A percentile compares a stretch with the other conserved stretches of the same genome.
These are phyloP conservation scores for Naganishia liquefaciens DNA, from an alignment of 1,284 basidiomycete genomes.

Conservation along the genomic window DNA sequence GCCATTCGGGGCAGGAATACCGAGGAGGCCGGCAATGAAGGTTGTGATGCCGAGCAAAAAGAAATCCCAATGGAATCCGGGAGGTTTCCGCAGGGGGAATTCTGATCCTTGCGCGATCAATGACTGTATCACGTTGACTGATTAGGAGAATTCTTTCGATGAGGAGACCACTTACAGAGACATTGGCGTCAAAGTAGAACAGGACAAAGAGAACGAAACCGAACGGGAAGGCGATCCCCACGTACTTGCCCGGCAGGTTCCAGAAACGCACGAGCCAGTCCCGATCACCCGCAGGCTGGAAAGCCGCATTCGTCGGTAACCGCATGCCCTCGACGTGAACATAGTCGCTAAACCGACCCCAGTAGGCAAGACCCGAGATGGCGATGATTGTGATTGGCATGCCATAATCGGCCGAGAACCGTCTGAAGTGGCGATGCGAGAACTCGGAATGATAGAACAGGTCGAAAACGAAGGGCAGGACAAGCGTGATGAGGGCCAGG, in stretches of 20 bases:
- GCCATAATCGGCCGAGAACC: constrained; percentile 80
- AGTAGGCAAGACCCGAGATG: constrained; percentile 74
- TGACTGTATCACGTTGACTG: constrained; percentile 57
- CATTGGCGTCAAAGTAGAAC: constrained; percentile 57
- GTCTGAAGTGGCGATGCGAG: constrained; percentile 70
- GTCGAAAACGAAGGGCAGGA: constrained; percentile 71
- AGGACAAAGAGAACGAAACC: constrained; percentile 57
- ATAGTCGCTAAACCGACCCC: constrained; percentile 69
- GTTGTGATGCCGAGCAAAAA: constrained; percentile 84
- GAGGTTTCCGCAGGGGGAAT: constrained; percentile 86
- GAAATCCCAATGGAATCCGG: constrained; percentile 86
- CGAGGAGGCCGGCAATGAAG: constrained; percentile 85
- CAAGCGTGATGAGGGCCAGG: constrained; percentile 73
- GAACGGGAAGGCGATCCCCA: constrained; percentile 67
- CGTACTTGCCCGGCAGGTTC: constrained; percentile 85
- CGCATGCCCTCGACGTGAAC: constrained; percentile 63
- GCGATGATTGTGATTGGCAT: constrained; percentile 82
- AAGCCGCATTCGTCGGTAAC: constrained; percentile 68
- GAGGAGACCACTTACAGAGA: constrained; percentile 47
- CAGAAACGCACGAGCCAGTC: constrained; percentile 89
- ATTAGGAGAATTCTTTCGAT: constrained; percentile 53
- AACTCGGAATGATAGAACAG: constrained; percentile 64
- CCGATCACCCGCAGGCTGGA: constrained; percentile 70
- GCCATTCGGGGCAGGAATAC: constrained; percentile 87
- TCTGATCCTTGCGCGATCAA: constrained; percentile 90